Percentiles rank a stretch among this genome's conserved stretches.
Conservation (phyloP, 164 flowering plant species). For the Akebia trifoliata region DNA sequence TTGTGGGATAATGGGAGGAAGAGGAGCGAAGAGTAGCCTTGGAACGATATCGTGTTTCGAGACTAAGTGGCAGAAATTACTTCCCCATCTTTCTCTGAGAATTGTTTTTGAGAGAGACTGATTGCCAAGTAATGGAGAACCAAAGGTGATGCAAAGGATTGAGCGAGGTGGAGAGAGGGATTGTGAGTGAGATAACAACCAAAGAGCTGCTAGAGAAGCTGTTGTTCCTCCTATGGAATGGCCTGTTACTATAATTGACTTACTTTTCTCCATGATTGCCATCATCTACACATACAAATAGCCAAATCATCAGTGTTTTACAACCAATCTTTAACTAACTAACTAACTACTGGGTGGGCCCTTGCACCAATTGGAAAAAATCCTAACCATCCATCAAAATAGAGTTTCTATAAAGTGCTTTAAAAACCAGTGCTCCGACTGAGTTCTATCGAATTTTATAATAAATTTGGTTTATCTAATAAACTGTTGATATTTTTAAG, state of each 20-base stretch:
- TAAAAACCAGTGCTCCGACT: no score
- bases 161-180: slow-evolving; percentile 19
- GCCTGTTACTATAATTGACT: slow-evolving; percentile 60
- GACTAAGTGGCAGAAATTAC: slow-evolving; percentile 58
- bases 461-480: no score
- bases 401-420: no score
- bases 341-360: no score
- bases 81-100: slow-evolving; percentile 52
- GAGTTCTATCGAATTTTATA: no score
- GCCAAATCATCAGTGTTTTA: neutral
- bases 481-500: no score
- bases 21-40: slow-evolving; percentile 48
- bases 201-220: slow-evolving; percentile 62
- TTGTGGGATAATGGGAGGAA: slow-evolving; percentile 19
- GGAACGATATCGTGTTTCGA: slow-evolving; percentile 59
- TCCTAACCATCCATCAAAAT: no score
- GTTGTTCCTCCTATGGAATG: slow-evolving; percentile 68
- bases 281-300: slow-evolving; percentile 31
- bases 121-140: slow-evolving; percentile 72
- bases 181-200: slow-evolving; percentile 48
- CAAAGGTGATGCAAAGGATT: slow-evolving; percentile 70
- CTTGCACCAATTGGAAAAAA: no score
- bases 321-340: no score
- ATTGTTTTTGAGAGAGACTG: slow-evolving; percentile 45
- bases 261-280: slow-evolving; percentile 30